These are phyloP conservation scores for Debaryomyces subglobosus DNA, from an alignment of 1,139 yeast species.

Conservation along the genomic window DNA sequence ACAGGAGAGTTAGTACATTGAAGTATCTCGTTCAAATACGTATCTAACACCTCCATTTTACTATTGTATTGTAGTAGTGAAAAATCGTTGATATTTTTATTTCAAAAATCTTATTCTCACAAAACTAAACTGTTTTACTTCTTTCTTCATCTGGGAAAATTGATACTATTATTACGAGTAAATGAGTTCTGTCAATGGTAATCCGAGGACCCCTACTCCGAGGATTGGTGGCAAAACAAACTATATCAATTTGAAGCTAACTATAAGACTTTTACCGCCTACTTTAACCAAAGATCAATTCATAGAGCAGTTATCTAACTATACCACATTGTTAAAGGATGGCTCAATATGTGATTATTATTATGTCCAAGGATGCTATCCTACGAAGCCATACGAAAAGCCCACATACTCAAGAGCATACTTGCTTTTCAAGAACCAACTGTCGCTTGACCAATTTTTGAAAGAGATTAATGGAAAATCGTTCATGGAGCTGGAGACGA, in stretches of 20 bases:
- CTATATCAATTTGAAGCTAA: constrained; percentile 16
- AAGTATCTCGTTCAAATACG: constrained; percentile 7
- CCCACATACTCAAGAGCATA: constrained; percentile 36
- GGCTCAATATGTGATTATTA: constrained; percentile 17
- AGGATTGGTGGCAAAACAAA: neutral
- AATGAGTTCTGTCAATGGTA: constrained; percentile 3
- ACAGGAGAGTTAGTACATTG: constrained; percentile 7
- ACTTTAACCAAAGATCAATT: constrained; percentile 22
- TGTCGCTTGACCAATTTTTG: constrained; percentile 18
- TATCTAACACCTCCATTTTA: constrained; percentile 11
- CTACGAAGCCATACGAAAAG: constrained; percentile 25
- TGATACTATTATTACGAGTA: neutral
- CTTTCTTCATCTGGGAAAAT: neutral
- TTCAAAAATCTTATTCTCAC: constrained; percentile 6
- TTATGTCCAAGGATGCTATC: constrained; percentile 23
- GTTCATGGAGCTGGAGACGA: constrained; percentile 23
- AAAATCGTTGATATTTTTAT: neutral
- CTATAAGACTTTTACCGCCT: constrained; percentile 25
- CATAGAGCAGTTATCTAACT: constrained; percentile 19
- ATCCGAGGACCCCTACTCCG: neutral
- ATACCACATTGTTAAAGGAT: constrained; percentile 9
- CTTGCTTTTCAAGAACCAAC: constrained; percentile 22
- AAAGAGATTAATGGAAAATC: constrained; percentile 22
- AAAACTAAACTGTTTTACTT: neutral
- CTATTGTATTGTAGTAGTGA: neutral